Base-by-base conservation (phyloP, 2,329 filamentous ascomycete species). In the Pyrenophora teres region DNA sequence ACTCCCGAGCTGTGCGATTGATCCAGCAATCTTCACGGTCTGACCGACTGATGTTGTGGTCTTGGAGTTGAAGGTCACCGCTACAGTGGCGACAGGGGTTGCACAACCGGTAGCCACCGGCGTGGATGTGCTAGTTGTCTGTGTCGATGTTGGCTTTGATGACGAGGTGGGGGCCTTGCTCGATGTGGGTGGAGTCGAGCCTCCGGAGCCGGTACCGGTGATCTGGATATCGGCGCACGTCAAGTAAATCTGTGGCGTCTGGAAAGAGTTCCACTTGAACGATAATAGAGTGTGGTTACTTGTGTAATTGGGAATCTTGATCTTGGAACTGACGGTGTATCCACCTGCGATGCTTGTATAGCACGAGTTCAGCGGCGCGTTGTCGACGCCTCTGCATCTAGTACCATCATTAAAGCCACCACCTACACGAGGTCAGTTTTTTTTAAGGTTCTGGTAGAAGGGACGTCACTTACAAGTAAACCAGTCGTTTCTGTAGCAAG, bases 41-140 rank as follows among this genome's bases (percentile, higher is more conserved):
- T 81, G 78, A 7, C 80, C 80, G 45, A 70, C 77, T 42, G 76
- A 75, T 0, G 79, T 82, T 0, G 70, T 72, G 1, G 76, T 78
- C 52, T 78, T 78, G 6, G 79, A 75, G 42, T 74, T 70, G 67
- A 82, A 81, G 3, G 71, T 71, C 5, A 81, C 73, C 7, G 64
- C 55, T 16, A 70, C 64, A 1, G 52, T 63, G 1, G 68, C 38
- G 70, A 62, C 58, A 27, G 64, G 52, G 1, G 65, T 66, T 15
- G 68, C 57, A 13, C 67, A 70, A 7, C 52, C 53, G 12, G 46
- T 54, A 15, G 61, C 42, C 23, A 50, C 47, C 21, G 59, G 44
- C 0, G 57, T 58, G 0, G 63, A 50, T 0, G 50, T 56, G 12
- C 46, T 55, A 5, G 62, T 44, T 30, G 52, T 48, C 30, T 57